Conservation (phyloP, 2,329 filamentous ascomycete genomes). For the Cordyceps fumosorosea region DNA sequence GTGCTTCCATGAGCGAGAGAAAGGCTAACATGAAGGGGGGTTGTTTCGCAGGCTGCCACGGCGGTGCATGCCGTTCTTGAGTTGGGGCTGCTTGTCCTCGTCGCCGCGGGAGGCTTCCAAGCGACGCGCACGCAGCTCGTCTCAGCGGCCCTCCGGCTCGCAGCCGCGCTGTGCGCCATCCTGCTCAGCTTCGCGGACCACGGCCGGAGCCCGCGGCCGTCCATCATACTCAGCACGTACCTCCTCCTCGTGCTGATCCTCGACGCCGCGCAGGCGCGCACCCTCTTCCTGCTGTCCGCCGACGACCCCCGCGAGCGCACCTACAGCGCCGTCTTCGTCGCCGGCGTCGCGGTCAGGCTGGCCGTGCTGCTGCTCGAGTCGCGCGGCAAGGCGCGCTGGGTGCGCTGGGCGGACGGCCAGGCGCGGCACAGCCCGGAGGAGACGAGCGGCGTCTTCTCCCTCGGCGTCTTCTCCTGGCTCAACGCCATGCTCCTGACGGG, state of each 20-base stretch:
- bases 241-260: constrained; percentile 36
- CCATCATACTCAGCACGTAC: constrained; percentile 34
- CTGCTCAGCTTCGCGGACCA: constrained; percentile 31
- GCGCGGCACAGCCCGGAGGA: constrained; percentile 33
- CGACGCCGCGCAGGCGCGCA: constrained; percentile 36
- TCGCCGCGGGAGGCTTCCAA: background rate
- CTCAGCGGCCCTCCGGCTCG: constrained; percentile 14
- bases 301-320: constrained; percentile 1
- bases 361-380: constrained; percentile 32
- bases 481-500: constrained; percentile 30
- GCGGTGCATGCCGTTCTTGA: background rate
- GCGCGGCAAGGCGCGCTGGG: constrained; percentile 25
- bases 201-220: constrained; percentile 32
- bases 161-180: constrained; percentile 24
- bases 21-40: too few relatives aligned
- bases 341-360: constrained; percentile 29
- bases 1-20: too few relatives aligned
- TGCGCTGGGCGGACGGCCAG: constrained; percentile 18
- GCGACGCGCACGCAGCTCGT: background rate
- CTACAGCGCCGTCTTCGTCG: constrained; percentile 29
- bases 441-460: constrained; percentile 26
- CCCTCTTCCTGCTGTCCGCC: constrained; percentile 31
- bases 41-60: background rate
- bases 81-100: background rate
- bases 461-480: constrained; percentile 30